Conservation (phyloP, 176 grass and related monocot genomes). For the Carex cristatella region DNA sequence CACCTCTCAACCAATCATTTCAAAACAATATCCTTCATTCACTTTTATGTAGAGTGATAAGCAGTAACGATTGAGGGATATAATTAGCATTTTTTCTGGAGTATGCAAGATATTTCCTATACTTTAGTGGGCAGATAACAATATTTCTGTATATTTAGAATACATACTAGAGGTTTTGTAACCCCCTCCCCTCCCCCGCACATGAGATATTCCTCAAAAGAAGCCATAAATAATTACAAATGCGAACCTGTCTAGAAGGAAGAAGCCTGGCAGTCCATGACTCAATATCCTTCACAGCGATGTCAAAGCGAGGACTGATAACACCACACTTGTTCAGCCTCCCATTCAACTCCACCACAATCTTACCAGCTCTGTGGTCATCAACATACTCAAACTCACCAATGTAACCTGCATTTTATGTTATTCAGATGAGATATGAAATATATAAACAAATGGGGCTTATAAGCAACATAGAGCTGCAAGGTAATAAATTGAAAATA, state of each 20-base stretch:
- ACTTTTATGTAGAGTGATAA: not conserved
- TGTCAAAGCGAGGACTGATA: slow-evolving; percentile 24
- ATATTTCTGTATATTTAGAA: not conserved
- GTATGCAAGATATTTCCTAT: not conserved
- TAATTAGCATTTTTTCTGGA: not conserved
- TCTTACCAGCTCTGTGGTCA: slow-evolving; percentile 28
- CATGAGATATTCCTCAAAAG: not conserved
- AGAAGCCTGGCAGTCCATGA: slow-evolving; percentile 26
- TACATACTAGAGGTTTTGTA: not conserved
- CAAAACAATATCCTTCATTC: not conserved
- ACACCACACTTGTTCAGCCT: slow-evolving; percentile 27
- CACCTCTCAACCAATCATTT: not conserved
- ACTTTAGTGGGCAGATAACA: not conserved
- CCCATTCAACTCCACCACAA: slow-evolving; percentile 23
- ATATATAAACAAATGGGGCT: not conserved
- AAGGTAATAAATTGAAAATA: not conserved
- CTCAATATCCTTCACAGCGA: slow-evolving; percentile 18
- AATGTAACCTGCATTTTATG: slow-evolving; percentile 19
- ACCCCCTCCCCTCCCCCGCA: not conserved
- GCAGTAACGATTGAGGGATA: not conserved
- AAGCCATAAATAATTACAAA: not conserved
- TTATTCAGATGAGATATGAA: not conserved
- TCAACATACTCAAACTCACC: slow-evolving; percentile 23
- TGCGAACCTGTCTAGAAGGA: slow-evolving; percentile 24
- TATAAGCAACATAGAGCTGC: not conserved